Conservation (phyloP, 495 filamentous ascomycete species). For the Penicillium goetzii region DNA sequence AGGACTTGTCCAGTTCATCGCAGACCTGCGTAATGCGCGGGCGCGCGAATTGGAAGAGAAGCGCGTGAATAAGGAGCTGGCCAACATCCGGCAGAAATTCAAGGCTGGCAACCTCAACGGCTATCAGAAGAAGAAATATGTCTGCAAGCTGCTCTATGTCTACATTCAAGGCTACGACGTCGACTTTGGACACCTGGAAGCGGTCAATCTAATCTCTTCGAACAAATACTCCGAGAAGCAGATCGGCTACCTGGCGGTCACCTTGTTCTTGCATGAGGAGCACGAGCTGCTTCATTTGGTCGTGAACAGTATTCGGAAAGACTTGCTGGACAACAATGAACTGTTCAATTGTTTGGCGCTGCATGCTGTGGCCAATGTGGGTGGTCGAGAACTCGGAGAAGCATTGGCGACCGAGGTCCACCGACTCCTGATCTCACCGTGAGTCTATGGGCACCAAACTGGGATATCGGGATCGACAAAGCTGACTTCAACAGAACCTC, state of each 20-base stretch:
- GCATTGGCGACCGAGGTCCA: conserved; percentile 93
- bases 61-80: conserved; percentile 98
- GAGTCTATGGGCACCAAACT: conserved; percentile 18
- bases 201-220: conserved; percentile 94
- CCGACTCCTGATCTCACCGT: conserved; percentile 93
- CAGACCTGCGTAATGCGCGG: conserved; percentile 91
- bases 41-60: conserved; percentile 98
- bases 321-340: conserved; percentile 92
- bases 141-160: conserved; percentile 99
- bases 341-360: conserved; percentile 97
- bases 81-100: conserved; percentile 85
- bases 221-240: conserved; percentile 99
- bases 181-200: conserved; percentile 98
- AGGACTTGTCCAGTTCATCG: conserved; percentile 97
- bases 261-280: conserved; percentile 93
- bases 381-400: conserved; percentile 95
- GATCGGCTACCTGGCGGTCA: conserved; percentile 98
- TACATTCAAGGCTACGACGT: conserved; percentile 99
- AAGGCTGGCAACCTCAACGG: conserved; percentile 86
- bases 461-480: background rate
- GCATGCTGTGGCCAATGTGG: conserved; percentile 98
- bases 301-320: conserved; percentile 98
- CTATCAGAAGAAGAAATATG: conserved; percentile 99
- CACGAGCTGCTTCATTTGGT: conserved; percentile 96
- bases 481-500: conserved; percentile 67